Evolutionary conservation across 805 yeast genomes (phyloP).

Genomic region (Candida golubevii): DNA sequence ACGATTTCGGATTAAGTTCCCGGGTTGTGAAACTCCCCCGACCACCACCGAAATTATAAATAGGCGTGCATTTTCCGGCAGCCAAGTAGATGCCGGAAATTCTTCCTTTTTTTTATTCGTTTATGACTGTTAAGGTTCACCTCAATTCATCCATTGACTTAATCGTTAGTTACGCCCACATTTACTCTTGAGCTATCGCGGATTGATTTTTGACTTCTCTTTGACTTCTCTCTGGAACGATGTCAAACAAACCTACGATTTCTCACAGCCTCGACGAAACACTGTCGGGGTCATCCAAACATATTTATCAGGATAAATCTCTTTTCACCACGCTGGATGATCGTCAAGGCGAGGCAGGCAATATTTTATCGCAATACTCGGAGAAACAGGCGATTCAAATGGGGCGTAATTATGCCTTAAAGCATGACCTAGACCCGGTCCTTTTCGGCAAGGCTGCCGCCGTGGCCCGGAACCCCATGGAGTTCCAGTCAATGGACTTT

Average conservation of each 20-base stretch:
- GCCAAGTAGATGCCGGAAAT: too few relatives aligned
- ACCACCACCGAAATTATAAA: too few relatives aligned
- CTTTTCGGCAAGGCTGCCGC: conserved; percentile 60
- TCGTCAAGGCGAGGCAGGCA: conserved; percentile 17
- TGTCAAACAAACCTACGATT: conserved; percentile 5
- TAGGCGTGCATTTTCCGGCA: too few relatives aligned
- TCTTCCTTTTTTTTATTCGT: too few relatives aligned
- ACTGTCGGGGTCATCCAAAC: conserved; percentile 4
- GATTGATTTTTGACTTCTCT: too few relatives aligned
- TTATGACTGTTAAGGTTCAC: too few relatives aligned
- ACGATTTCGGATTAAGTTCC: too few relatives aligned
- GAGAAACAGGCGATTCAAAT: conserved; percentile 62
- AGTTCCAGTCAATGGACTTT: conserved; percentile 54
- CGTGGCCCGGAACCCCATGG: conserved; percentile 53
- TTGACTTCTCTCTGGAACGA: background rate
- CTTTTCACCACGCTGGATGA: conserved; percentile 10
- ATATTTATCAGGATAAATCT: background rate
- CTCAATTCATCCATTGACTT: too few relatives aligned
- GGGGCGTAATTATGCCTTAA: conserved; percentile 63
- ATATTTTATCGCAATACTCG: conserved; percentile 46
- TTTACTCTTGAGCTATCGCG: background rate
- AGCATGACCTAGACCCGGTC: conserved; percentile 52
- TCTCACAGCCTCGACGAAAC: conserved; percentile 2
- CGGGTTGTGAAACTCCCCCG: too few relatives aligned
- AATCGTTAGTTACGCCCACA: background rate